Evolutionary conservation across 2,329 filamentous ascomycete species (phyloP).

Genomic region (Epichloe glyceriae): DNA sequence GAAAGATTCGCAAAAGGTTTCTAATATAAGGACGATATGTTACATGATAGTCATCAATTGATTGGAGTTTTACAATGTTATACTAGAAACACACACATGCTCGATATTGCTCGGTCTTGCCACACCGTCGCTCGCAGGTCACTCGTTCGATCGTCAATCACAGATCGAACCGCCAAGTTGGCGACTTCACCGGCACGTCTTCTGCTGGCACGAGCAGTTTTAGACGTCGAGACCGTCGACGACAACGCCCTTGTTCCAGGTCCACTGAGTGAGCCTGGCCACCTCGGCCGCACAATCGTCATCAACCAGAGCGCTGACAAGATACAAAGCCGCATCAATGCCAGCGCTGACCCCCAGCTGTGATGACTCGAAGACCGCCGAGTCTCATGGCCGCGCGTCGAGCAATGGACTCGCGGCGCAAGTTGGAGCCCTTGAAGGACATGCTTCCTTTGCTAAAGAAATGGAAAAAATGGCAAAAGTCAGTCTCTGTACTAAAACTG

Average conservation of each 20-base stretch:
- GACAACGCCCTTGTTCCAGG: conserved; percentile 75
- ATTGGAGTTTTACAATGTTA: conserved; percentile 3
- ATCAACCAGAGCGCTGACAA: conserved; percentile 71
- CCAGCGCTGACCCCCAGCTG: conserved; percentile 71
- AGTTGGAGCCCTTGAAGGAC: conserved; percentile 62
- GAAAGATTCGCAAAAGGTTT: no score
- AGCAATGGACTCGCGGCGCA: conserved; percentile 66
- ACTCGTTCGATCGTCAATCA: not conserved
- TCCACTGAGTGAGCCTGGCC: conserved; percentile 64
- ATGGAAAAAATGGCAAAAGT: not conserved
- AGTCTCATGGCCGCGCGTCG: conserved; percentile 66
- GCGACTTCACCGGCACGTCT: conserved; percentile 6
- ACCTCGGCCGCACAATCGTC: conserved; percentile 66
- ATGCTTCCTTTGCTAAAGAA: conserved; percentile 62
- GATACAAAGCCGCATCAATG: conserved; percentile 71
- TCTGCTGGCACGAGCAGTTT: conserved; percentile 16
- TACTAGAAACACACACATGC: conserved; percentile 3
- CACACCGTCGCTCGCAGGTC: conserved; percentile 1
- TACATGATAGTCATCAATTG: not conserved
- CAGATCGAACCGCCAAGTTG: not conserved
- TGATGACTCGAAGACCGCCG: conserved; percentile 60
- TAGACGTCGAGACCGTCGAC: conserved; percentile 78
- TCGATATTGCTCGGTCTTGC: not conserved
- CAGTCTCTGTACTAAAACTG: not conserved
- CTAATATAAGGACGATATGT: no score